Evolutionary conservation across 2,329 filamentous ascomycete species (phyloP).

Genomic region (Trichophyton rubrum): DNA sequence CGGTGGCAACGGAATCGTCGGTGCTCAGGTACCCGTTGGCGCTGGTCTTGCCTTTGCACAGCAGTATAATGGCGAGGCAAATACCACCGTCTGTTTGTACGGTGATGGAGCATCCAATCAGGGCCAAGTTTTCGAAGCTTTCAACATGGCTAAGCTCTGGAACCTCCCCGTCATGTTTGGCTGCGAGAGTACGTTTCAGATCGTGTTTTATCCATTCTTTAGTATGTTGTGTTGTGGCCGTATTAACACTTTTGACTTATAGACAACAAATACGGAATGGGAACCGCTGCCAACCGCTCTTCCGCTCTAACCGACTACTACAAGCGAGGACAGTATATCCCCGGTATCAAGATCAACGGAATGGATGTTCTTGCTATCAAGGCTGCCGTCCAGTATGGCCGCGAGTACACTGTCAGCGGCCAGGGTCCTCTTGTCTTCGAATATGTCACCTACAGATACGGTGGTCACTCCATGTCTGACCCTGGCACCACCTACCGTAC

Average conservation of each 20-base stretch:
- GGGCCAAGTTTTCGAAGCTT: conserved; percentile 98
- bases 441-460: conserved; percentile 98
- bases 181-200: conserved; percentile 71
- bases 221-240: background rate
- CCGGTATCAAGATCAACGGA: conserved; percentile 97
- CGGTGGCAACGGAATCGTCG: conserved; percentile 97
- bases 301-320: conserved; percentile 98
- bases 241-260: conserved; percentile 1
- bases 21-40: conserved; percentile 93
- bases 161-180: conserved; percentile 89
- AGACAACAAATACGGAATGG: conserved; percentile 99
- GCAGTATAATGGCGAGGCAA: conserved; percentile 81
- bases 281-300: conserved; percentile 85
- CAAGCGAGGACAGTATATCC: conserved; percentile 99
- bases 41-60: conserved; percentile 94
- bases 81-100: conserved; percentile 79
- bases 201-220: conserved; percentile 7
- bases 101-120: conserved; percentile 98
- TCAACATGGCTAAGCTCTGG: conserved; percentile 99
- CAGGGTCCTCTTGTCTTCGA: conserved; percentile 94
- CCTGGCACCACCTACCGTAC: conserved; percentile 98
- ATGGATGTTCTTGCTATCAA: conserved; percentile 99
- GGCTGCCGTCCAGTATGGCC: conserved; percentile 87
- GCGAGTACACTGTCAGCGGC: conserved; percentile 68
- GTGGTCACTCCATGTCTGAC: conserved; percentile 99